phyloP scores from a whole-genome alignment of 371 early-diverging fungal species.

The Zychaea mexicana region DNA sequence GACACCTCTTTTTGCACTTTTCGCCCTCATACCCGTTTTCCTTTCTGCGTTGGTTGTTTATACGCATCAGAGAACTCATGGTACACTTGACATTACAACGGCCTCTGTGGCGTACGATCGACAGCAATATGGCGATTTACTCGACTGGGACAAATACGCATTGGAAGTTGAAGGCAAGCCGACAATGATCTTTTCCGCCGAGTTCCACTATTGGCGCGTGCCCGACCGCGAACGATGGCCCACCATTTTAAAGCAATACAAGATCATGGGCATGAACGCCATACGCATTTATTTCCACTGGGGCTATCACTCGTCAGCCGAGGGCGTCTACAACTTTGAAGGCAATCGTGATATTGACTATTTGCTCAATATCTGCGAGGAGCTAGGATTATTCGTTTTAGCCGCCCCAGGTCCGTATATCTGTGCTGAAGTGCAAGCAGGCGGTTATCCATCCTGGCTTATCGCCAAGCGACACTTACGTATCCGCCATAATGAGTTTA shows the following conservation, averaged over 20 bases:
- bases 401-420: slow-evolving; percentile 91
- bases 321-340: slow-evolving; percentile 79
- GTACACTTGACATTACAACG: slow-evolving; percentile 52
- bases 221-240: slow-evolving; percentile 68
- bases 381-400: slow-evolving; percentile 75
- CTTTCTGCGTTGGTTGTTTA: slow-evolving; percentile 40
- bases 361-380: slow-evolving; percentile 74
- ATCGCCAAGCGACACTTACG: slow-evolving; percentile 74
- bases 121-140: slow-evolving; percentile 43
- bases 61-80: slow-evolving; percentile 49
- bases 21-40: slow-evolving; percentile 40
- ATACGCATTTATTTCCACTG: slow-evolving; percentile 92
- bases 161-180: slow-evolving; percentile 66
- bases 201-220: slow-evolving; percentile 84
- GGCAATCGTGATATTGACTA: slow-evolving; percentile 79
- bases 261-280: slow-evolving; percentile 74
- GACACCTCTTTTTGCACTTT: slow-evolving; percentile 40
- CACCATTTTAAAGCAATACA: slow-evolving; percentile 65
- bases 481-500: slow-evolving; percentile 70
- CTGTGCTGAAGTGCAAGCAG: slow-evolving; percentile 87
- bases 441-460: slow-evolving; percentile 87
- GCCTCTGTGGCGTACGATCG: slow-evolving; percentile 63
- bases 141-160: slow-evolving; percentile 69
- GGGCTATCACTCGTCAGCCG: slow-evolving; percentile 83
- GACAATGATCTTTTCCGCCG: slow-evolving; percentile 65